Percentiles rank a stretch among this genome's conserved stretches.
phyloP scores from a whole-genome alignment of 345 rosid genomes.

The Pelargonium nanum region DNA sequence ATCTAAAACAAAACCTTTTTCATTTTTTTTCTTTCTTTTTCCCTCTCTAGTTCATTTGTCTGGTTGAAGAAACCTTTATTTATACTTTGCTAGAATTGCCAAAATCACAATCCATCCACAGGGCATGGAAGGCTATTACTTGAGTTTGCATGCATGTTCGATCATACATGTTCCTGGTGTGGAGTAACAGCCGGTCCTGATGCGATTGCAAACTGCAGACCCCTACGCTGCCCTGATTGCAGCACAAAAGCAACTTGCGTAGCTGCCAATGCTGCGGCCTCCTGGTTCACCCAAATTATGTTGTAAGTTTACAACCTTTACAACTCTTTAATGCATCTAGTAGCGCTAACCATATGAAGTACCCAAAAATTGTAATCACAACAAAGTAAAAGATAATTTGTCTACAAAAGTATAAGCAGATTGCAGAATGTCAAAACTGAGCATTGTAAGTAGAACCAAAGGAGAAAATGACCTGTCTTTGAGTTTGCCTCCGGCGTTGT shows the following conservation, averaged over 20 bases:
- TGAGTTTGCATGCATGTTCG: background rate
- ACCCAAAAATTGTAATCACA: background rate
- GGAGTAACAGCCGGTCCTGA: conserved; percentile 25
- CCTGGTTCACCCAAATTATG: conserved; percentile 35
- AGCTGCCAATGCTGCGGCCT: conserved; percentile 75
- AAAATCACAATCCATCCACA: background rate
- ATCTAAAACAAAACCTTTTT: background rate
- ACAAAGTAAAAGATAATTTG: too few relatives aligned
- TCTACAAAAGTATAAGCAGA: too few relatives aligned
- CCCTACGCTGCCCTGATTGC: conserved; percentile 67
- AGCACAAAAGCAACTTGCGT: conserved; percentile 81
- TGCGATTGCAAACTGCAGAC: conserved; percentile 61
- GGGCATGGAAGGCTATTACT: background rate
- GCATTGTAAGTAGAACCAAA: background rate
- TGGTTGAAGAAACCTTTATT: background rate
- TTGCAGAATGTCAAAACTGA: too few relatives aligned
- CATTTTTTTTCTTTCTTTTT: background rate
- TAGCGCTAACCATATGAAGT: background rate
- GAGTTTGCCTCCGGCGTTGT: conserved; percentile 36
- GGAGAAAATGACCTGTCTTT: conserved; percentile 26
- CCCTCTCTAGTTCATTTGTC: background rate
- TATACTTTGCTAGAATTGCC: background rate
- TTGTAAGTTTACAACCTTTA: conserved; percentile 5
- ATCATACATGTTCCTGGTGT: conserved; percentile 26
- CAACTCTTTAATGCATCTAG: too few relatives aligned